A percentile compares a stretch with the other conserved stretches of the same genome.
These are phyloP conservation scores for Populus alba DNA, from an alignment of 345 rosid genomes.

Conservation along the genomic window DNA sequence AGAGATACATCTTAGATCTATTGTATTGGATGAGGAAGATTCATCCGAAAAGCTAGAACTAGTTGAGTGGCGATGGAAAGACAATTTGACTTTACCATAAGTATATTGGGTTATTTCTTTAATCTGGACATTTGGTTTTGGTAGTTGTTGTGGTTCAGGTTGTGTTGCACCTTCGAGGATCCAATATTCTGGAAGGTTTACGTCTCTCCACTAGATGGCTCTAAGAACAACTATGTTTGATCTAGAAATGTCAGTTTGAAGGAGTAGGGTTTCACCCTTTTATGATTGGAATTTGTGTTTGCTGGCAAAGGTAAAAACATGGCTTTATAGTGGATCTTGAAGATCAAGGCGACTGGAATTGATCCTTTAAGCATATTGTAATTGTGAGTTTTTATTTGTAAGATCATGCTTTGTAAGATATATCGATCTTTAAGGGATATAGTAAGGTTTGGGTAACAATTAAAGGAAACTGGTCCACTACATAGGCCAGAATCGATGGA, in stretches of 20 bases:
- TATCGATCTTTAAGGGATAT: not conserved
- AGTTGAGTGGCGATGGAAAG: no score
- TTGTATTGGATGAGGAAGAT: not conserved
- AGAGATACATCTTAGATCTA: not conserved
- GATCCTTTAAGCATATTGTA: not conserved
- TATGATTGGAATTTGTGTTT: no score
- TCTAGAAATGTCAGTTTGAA: no score
- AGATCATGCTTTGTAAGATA: not conserved
- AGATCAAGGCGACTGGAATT: not conserved
- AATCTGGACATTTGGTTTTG: not conserved
- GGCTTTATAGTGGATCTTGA: not conserved
- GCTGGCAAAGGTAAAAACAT: not conserved
- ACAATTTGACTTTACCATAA: not conserved
- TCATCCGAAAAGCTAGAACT: not conserved
- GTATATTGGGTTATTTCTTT: not conserved
- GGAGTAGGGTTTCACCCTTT: no score
- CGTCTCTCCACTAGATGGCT: no score
- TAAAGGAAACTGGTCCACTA: not conserved
- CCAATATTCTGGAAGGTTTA: not conserved
- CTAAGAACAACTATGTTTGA: no score
- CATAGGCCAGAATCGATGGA: not conserved
- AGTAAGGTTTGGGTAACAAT: not conserved
- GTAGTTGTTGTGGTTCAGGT: not conserved
- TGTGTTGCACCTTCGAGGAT: not conserved
- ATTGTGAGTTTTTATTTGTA: not conserved